Evolutionary conservation across 1,284 basidiomycete genomes (phyloP), one percentile per base, ranked within the genome.

Genomic region (Microbotryomycetes sp.): DNA sequence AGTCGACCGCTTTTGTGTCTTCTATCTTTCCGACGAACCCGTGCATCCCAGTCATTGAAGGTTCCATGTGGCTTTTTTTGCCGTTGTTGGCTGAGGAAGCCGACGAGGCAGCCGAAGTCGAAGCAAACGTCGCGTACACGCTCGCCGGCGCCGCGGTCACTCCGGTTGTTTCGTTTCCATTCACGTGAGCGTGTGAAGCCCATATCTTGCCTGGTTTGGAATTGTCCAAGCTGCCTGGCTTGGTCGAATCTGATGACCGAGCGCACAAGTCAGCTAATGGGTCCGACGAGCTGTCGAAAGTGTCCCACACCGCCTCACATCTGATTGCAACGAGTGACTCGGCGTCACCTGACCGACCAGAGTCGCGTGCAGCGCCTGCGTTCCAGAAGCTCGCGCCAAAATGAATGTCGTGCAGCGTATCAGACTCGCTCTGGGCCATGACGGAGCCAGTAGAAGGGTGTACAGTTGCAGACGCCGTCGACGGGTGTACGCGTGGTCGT

Each of bases 1-100:
- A 59, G 4, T 59, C 57, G 46, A 59, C 45, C 18, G 46, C 52
- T 26, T 49, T 59, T 4, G 57, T 28, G 26, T 24, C 7, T 7
- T 41, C 28, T 21, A 41, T n/a, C 46, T 48, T 15, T 21, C 52
- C 57, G 5, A 52, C 18, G 57, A 59, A 59, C 45, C 57, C 29
- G n/a, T 27, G 26, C 29, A 27, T n/a, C 24, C 50, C 50, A 18
- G 50, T 52, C 50, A 18, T 24, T 11, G 23, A n/a, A n/a, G n/a
- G 7, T 18, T n/a, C 24, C n/a, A n/a, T n/a, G n/a, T n/a, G n/a
- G n/a, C n/a, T n/a, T n/a, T n/a, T n/a, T n/a, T n/a, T n/a, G n/a
- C n/a, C n/a, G n/a, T n/a, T n/a, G n/a, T n/a, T n/a, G n/a, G n/a
- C n/a, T n/a, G n/a, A n/a, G 21, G 46, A 48, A 16, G 26, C 28